Conservation (phyloP, 495 filamentous ascomycete genomes). For the Haplographium delicatum region DNA sequence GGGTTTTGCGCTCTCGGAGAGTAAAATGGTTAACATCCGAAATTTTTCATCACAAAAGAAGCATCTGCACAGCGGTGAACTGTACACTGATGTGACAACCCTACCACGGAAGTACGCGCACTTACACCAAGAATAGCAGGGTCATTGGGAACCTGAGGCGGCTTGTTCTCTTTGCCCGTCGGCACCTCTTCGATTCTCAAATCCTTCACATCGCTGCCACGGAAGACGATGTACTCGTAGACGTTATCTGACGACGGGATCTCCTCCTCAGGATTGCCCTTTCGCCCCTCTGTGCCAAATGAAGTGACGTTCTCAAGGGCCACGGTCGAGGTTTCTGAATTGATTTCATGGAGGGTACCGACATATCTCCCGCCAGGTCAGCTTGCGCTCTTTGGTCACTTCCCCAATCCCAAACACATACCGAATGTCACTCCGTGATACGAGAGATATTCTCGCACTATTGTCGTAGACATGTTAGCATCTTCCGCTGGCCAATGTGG, state of each 20-base stretch:
- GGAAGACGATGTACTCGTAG: constrained; percentile 99
- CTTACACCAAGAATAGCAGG: constrained; percentile 97
- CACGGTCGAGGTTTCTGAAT: constrained; percentile 91
- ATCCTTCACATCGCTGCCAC: constrained; percentile 97
- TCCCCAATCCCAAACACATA: constrained; percentile 6
- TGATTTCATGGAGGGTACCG: constrained; percentile 94
- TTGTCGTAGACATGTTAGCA: constrained; percentile 17
- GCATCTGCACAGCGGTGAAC: neutral
- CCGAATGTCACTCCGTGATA: constrained; percentile 90
- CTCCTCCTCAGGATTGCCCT: constrained; percentile 69
- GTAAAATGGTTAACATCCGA: constrained; percentile 72
- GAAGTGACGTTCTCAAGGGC: constrained; percentile 92
- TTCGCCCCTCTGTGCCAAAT: constrained; percentile 87
- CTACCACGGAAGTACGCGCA: constrained; percentile 23
- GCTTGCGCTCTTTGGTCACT: too few relatives aligned
- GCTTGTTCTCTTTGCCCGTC: constrained; percentile 60
- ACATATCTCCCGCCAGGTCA: constrained; percentile 66
- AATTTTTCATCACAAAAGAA: constrained; percentile 71
- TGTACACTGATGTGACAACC: neutral
- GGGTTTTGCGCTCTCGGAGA: constrained; percentile 89
- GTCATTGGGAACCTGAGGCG: constrained; percentile 82
- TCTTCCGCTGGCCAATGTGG: constrained; percentile 9
- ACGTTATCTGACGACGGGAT: constrained; percentile 73
- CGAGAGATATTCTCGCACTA: constrained; percentile 77
- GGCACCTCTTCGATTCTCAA: constrained; percentile 81